These are phyloP conservation scores for Venturia pyrina DNA, from an alignment of 2,329 filamentous ascomycete genomes.

Conservation along the genomic window DNA sequence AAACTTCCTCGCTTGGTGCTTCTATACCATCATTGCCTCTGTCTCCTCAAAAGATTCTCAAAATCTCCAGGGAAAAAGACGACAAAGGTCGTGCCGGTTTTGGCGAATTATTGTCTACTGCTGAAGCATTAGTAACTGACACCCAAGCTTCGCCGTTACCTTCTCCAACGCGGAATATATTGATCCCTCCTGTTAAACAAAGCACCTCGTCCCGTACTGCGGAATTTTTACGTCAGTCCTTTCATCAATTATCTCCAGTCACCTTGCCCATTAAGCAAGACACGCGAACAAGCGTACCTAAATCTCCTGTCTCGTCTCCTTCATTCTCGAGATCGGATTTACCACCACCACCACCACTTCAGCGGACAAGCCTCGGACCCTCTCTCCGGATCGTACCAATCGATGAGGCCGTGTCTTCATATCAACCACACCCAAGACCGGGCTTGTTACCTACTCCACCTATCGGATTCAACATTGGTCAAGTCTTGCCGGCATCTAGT, in stretches of 20 bases:
- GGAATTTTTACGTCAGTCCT: not conserved
- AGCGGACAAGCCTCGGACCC: not conserved
- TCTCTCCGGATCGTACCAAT: not conserved
- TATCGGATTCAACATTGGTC: not conserved
- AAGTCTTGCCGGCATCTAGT: no score
- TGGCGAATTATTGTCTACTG: not conserved
- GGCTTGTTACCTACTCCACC: not conserved
- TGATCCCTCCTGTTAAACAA: not conserved
- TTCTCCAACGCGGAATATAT: not conserved
- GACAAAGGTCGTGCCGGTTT: not conserved
- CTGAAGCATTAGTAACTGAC: not conserved
- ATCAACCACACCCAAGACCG: no score
- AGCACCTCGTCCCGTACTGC: not conserved
- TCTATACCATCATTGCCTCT: not conserved
- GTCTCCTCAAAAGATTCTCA: not conserved
- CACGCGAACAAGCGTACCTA: not conserved
- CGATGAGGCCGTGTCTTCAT: not conserved
- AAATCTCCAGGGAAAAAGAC: not conserved
- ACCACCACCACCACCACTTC: not conserved
- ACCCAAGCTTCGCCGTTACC: not conserved
- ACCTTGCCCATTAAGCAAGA: not conserved
- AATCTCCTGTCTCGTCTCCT: not conserved
- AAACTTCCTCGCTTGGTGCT: not conserved
- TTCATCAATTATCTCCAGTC: not conserved
- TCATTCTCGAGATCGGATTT: not conserved